Evolutionary conservation across 2,329 filamentous ascomycete species (phyloP).

Genomic region (Hymenoscyphus scutula): DNA sequence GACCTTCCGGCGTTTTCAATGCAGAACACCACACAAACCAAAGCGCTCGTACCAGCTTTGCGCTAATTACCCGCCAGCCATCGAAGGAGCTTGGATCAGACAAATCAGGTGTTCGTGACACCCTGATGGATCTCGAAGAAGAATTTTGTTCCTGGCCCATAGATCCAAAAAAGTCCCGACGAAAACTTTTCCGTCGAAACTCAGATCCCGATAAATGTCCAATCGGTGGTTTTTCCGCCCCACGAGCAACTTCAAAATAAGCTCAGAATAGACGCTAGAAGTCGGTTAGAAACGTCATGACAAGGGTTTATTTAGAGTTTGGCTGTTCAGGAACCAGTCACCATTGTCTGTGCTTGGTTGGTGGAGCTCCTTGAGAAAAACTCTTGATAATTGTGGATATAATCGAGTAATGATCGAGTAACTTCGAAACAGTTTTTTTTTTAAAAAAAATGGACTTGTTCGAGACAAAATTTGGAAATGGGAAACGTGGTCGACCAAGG

Average conservation of each 20-base stretch:
- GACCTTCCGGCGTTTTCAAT: background rate
- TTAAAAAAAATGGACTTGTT: background rate
- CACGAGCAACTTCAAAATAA: background rate
- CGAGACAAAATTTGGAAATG: background rate
- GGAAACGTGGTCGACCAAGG: background rate
- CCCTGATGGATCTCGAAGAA: background rate
- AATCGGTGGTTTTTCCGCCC: background rate
- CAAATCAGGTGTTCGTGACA: background rate
- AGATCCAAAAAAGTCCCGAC: background rate
- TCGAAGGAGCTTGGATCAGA: background rate
- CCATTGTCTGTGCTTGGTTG: background rate
- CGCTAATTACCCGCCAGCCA: background rate
- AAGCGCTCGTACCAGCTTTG: background rate
- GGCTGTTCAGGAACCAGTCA: background rate
- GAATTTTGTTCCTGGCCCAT: background rate
- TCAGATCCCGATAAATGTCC: background rate
- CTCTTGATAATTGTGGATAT: background rate
- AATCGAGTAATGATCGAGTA: slow-evolving; percentile 5
- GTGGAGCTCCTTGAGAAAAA: background rate
- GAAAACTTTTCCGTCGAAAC: background rate
- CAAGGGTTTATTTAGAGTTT: background rate
- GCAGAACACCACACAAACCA: background rate
- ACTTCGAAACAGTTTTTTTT: background rate
- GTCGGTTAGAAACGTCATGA: slow-evolving; percentile 1
- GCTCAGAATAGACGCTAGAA: background rate